phyloP scores from a whole-genome alignment of 2,329 filamentous ascomycete species.

The Aspergillus texensis region DNA sequence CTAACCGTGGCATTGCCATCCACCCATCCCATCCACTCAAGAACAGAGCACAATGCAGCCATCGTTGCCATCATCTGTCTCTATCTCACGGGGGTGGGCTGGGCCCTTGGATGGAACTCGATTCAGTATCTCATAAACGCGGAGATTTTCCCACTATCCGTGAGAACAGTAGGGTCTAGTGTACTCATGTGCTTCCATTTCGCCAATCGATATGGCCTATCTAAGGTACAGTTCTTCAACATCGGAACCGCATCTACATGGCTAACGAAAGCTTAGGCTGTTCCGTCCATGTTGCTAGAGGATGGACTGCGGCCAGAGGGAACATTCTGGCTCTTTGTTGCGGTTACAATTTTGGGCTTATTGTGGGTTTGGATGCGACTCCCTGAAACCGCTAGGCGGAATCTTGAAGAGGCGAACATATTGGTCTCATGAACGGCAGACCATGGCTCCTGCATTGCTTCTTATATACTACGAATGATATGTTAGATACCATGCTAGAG shows the following conservation, averaged over 20 bases:
- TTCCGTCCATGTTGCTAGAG: slow-evolving; percentile 25
- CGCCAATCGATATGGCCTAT: slow-evolving; percentile 37
- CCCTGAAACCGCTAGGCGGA: slow-evolving; percentile 68
- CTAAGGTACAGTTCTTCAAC: slow-evolving; percentile 42
- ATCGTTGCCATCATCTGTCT: slow-evolving; percentile 47
- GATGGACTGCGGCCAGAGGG: slow-evolving; percentile 55
- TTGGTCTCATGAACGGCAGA: slow-evolving; percentile 2
- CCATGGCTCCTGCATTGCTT: not conserved
- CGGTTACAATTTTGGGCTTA: slow-evolving; percentile 67
- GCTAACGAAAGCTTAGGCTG: slow-evolving; percentile 5
- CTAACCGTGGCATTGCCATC: slow-evolving; percentile 34
- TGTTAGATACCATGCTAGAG: not conserved
- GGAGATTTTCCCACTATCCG: slow-evolving; percentile 49
- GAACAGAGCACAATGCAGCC: slow-evolving; percentile 17
- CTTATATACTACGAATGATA: not conserved
- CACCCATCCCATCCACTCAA: slow-evolving; percentile 31
- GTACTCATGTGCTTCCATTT: slow-evolving; percentile 51
- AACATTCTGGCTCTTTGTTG: slow-evolving; percentile 75
- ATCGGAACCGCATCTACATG: not conserved
- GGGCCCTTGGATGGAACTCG: slow-evolving; percentile 53
- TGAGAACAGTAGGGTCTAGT: slow-evolving; percentile 46
- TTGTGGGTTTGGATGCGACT: slow-evolving; percentile 71
- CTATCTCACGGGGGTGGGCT: slow-evolving; percentile 48
- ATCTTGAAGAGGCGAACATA: slow-evolving; percentile 28
- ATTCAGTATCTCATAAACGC: slow-evolving; percentile 51